Conservation (phyloP, 163 green algal species). For the Prototheca cutis region DNA sequence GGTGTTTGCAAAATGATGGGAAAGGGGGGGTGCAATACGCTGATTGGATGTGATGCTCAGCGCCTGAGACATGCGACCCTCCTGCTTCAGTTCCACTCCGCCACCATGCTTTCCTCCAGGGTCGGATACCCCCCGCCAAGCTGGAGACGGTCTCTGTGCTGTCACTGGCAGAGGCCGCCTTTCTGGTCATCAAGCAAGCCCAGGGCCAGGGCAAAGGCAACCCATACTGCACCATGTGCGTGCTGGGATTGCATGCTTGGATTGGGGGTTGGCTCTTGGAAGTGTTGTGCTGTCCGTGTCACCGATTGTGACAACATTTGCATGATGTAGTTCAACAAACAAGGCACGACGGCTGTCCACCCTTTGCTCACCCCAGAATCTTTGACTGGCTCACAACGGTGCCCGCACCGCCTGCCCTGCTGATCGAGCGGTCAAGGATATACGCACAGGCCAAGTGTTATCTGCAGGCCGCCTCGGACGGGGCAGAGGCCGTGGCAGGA, state of each 20-base stretch:
- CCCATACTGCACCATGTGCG: neutral
- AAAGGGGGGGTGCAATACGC: no score
- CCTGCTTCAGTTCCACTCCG: no score
- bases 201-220: neutral
- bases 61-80: no score
- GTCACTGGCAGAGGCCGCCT: slow-evolving; percentile 14
- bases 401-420: slow-evolving; percentile 8
- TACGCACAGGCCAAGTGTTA: slow-evolving; percentile 21
- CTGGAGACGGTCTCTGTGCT: slow-evolving; percentile 2
- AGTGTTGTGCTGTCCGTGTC: neutral
- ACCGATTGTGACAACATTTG: neutral
- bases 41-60: no score
- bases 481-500: slow-evolving; percentile 5
- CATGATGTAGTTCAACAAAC: no score
- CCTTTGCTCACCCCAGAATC: slow-evolving; percentile 9
- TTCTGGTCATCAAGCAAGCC: slow-evolving; percentile 7
- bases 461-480: slow-evolving; percentile 29
- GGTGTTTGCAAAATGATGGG: no score
- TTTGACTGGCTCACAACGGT: slow-evolving; percentile 20
- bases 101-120: no score
- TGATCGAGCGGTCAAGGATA: slow-evolving; percentile 14
- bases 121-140: neutral
- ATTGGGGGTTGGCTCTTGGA: neutral
- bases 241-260: neutral
- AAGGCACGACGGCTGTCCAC: neutral